phyloP scores from a whole-genome alignment of 1,139 yeast genomes.

The Dujonia santamariae region DNA sequence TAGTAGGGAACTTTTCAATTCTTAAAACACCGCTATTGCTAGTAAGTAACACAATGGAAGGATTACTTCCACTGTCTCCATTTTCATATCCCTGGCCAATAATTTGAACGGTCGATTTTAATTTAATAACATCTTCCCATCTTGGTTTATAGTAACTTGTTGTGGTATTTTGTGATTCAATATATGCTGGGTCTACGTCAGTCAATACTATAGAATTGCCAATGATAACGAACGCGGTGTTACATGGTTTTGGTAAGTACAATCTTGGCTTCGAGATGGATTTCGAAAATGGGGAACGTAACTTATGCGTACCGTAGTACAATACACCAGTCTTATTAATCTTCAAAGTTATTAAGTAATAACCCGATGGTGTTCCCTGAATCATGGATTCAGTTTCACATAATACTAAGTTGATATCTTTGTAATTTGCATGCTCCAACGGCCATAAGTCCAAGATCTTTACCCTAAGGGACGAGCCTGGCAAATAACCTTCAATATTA shows the following conservation, averaged over 20 bases:
- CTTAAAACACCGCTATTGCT: conserved; percentile 61
- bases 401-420: conserved; percentile 48
- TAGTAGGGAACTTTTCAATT: conserved; percentile 55
- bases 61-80: conserved; percentile 26
- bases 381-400: conserved; percentile 20
- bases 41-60: conserved; percentile 51
- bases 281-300: conserved; percentile 15
- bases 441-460: conserved; percentile 57
- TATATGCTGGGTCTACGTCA: conserved; percentile 50
- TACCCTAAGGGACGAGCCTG: conserved; percentile 30
- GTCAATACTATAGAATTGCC: conserved; percentile 62
- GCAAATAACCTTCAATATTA: conserved; percentile 38
- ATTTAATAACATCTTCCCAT: conserved; percentile 76
- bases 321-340: conserved; percentile 52
- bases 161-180: conserved; percentile 19
- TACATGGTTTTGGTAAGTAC: conserved; percentile 57
- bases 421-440: neutral
- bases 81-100: conserved; percentile 61
- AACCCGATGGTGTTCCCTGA: conserved; percentile 17
- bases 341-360: conserved; percentile 55
- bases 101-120: conserved; percentile 51
- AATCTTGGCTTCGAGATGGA: conserved; percentile 41
- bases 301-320: conserved; percentile 58
- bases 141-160: conserved; percentile 50
- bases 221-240: conserved; percentile 62